phyloP scores from a whole-genome alignment of 2,329 filamentous ascomycete species.

The Penicillium sp. region DNA sequence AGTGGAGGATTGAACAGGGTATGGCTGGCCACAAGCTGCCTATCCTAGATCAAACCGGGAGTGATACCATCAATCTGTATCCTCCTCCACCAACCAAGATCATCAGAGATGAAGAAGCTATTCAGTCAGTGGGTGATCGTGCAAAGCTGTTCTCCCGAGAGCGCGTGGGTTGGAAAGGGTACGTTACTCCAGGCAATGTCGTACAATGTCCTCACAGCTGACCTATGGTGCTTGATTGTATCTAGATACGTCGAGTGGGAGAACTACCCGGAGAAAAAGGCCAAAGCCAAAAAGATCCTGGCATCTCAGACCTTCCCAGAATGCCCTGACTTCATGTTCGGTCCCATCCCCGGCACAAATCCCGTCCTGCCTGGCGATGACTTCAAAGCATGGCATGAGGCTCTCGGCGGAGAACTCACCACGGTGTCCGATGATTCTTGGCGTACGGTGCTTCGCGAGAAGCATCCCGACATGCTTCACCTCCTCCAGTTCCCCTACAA shows the following conservation, averaged over 20 bases:
- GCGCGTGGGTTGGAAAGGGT: slow-evolving; percentile 56
- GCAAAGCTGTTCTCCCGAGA: slow-evolving; percentile 52
- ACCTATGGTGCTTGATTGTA: background rate
- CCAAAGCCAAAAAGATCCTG: slow-evolving; percentile 62
- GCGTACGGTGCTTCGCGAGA: slow-evolving; percentile 62
- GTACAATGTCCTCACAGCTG: slow-evolving; percentile 7
- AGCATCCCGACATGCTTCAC: slow-evolving; percentile 66
- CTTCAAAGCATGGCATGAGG: slow-evolving; percentile 66
- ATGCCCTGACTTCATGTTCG: slow-evolving; percentile 63
- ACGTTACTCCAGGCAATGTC: slow-evolving; percentile 7
- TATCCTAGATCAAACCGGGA: slow-evolving; percentile 55
- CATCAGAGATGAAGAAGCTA: slow-evolving; percentile 51
- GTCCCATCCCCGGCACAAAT: slow-evolving; percentile 62
- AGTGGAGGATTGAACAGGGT: slow-evolving; percentile 63
- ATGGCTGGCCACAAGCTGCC: slow-evolving; percentile 55
- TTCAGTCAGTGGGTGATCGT: slow-evolving; percentile 50
- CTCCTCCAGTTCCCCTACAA: slow-evolving; percentile 69
- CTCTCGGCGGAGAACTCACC: slow-evolving; percentile 55
- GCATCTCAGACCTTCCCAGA: slow-evolving; percentile 58
- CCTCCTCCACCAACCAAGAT: slow-evolving; percentile 36
- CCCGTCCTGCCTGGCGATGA: slow-evolving; percentile 62
- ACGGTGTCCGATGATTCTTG: slow-evolving; percentile 64
- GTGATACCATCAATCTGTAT: slow-evolving; percentile 40
- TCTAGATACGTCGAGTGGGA: slow-evolving; percentile 71
- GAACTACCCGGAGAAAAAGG: slow-evolving; percentile 71